Percentiles rank a stretch among this genome's conserved stretches.
Conservation (phyloP, 495 filamentous ascomycete species). For the Margaritispora aquatica region DNA sequence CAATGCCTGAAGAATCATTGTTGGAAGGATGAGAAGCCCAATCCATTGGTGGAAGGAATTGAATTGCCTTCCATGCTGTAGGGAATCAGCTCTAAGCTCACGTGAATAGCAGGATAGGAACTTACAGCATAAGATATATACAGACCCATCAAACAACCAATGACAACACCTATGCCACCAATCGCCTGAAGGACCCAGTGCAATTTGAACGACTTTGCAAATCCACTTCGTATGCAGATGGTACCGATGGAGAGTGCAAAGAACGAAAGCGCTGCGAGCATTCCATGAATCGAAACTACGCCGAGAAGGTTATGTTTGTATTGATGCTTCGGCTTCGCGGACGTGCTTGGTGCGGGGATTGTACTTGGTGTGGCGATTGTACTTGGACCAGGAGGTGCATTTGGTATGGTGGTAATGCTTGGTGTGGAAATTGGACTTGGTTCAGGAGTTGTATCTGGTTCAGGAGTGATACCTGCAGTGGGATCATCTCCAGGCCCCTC, state of each 20-base stretch:
- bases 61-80: slow-evolving; percentile 4
- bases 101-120: neutral
- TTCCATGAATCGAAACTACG: slow-evolving; percentile 5
- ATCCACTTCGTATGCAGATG: slow-evolving; percentile 3
- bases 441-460: neutral
- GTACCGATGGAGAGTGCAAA: slow-evolving; percentile 1
- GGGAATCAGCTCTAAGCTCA: neutral
- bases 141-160: slow-evolving; percentile 10
- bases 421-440: too few species aligned
- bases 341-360: neutral
- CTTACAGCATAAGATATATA: neutral
- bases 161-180: neutral
- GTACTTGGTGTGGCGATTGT: neutral
- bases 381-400: too few species aligned
- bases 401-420: too few species aligned
- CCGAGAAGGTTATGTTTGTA: slow-evolving; percentile 8
- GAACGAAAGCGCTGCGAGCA: slow-evolving; percentile 1
- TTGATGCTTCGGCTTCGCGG: neutral
- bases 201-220: slow-evolving; percentile 6
- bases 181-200: slow-evolving; percentile 11
- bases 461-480: too few species aligned
- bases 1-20: neutral
- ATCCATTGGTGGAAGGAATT: slow-evolving; percentile 7
- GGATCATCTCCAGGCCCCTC: neutral
- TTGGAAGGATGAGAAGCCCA: neutral